Evolutionary conservation across 768 basidiomycete species (phyloP).

Genomic region (Lepiota subincarnata): DNA sequence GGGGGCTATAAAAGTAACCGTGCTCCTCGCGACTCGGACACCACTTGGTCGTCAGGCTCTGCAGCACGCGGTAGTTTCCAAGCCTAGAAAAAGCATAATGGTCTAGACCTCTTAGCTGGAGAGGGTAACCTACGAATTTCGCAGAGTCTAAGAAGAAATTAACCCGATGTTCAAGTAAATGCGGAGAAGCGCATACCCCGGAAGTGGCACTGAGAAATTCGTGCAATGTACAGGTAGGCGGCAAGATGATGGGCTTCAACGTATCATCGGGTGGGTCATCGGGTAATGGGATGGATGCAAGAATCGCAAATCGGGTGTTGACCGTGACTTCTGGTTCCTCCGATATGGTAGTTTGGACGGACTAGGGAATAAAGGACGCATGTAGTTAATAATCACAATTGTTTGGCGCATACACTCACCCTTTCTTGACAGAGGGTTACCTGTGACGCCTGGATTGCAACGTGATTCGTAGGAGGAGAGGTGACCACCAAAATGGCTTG

Average conservation of each 20-base stretch:
- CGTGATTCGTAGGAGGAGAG: background rate
- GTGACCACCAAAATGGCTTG: constrained; percentile 14
- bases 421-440: background rate
- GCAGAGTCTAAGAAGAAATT: constrained; percentile 40
- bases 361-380: constrained; percentile 11
- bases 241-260: constrained; percentile 66
- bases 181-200: constrained; percentile 39
- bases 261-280: constrained; percentile 58
- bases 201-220: constrained; percentile 62
- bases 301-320: constrained; percentile 48
- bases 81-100: constrained; percentile 38
- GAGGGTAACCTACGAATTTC: constrained; percentile 46
- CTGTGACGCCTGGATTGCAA: background rate
- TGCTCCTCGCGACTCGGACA: constrained; percentile 82
- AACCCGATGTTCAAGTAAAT: constrained; percentile 1
- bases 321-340: constrained; percentile 43
- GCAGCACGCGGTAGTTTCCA: constrained; percentile 61
- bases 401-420: background rate
- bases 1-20: constrained; percentile 69
- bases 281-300: constrained; percentile 63
- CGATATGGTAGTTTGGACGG: constrained; percentile 21
- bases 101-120: background rate
- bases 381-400: background rate
- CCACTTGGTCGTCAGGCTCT: constrained; percentile 68
- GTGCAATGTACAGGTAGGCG: constrained; percentile 57